A percentile compares a stretch with the other conserved stretches of the same genome.
phyloP scores from a whole-genome alignment of 1,139 yeast species.

The Geotrichum aggregatum region DNA sequence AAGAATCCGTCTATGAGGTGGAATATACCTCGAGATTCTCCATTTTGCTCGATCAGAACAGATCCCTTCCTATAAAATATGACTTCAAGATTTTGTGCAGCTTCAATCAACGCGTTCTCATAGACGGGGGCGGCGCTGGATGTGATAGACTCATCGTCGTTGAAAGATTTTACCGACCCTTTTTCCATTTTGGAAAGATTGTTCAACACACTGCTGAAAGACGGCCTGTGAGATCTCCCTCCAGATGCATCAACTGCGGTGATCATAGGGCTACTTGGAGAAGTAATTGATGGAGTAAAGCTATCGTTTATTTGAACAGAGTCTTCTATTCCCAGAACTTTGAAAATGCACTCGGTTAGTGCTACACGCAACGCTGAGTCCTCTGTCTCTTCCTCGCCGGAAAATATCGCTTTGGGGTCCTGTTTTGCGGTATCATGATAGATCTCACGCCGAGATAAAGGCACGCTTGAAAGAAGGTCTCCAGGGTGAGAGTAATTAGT shows the following conservation, averaged over 20 bases:
- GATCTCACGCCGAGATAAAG: constrained; percentile 50
- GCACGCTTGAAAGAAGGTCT: constrained; percentile 76
- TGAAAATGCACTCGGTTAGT: constrained; percentile 69
- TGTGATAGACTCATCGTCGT: constrained; percentile 17
- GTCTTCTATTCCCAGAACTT: constrained; percentile 64
- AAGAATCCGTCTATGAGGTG: constrained; percentile 75
- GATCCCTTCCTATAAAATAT: constrained; percentile 53
- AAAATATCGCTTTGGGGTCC: constrained; percentile 35
- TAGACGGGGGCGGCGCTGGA: constrained; percentile 27
- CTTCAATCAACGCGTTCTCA: constrained; percentile 57
- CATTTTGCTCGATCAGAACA: constrained; percentile 59
- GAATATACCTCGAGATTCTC: constrained; percentile 66
- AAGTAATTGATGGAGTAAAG: not conserved
- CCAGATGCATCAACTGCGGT: constrained; percentile 17
- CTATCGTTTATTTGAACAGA: constrained; percentile 20
- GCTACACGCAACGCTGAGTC: constrained; percentile 68
- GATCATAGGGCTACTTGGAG: constrained; percentile 13
- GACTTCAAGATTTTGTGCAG: constrained; percentile 60
- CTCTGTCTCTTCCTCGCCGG: constrained; percentile 71
- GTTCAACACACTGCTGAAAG: constrained; percentile 19
- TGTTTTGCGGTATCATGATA: constrained; percentile 5
- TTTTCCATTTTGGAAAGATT: constrained; percentile 16
- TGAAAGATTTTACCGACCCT: constrained; percentile 1
- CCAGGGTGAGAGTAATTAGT: constrained; percentile 73
- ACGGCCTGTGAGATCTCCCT: constrained; percentile 12